Evolutionary conservation across 179 eudicot species (phyloP).

Genomic region (Vitellaria paradoxa): DNA sequence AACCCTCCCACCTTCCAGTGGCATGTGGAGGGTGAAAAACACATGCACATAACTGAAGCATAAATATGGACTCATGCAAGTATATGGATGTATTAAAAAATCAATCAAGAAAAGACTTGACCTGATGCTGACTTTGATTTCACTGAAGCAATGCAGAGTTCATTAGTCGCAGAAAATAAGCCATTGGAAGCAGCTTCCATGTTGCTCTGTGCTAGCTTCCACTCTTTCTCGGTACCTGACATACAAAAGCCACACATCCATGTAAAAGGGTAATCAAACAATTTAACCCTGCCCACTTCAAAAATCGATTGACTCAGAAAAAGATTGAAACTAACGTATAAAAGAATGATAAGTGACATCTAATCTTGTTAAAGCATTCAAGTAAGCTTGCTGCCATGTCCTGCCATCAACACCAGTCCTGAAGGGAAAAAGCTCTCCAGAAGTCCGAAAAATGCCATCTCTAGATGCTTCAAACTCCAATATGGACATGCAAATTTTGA

Average conservation of each 20-base stretch:
- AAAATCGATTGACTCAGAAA: neutral
- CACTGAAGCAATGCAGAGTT: conserved; percentile 68
- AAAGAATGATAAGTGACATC: conserved; percentile 79
- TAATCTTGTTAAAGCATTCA: conserved; percentile 69
- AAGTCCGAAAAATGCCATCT: conserved; percentile 66
- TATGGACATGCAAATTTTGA: conserved; percentile 66
- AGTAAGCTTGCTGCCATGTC: conserved; percentile 87
- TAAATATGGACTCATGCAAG: neutral
- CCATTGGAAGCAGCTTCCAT: conserved; percentile 84
- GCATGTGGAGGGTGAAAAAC: neutral
- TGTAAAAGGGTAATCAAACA: neutral
- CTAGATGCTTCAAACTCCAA: conserved; percentile 97
- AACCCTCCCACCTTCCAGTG: conserved; percentile 4
- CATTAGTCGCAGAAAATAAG: conserved; percentile 79
- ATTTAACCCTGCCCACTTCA: neutral
- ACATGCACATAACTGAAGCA: neutral
- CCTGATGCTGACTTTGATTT: conserved; percentile 94
- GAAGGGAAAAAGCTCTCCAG: conserved; percentile 55
- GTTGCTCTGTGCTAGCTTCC: conserved; percentile 75
- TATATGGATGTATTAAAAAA: neutral
- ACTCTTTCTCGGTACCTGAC: conserved; percentile 90
- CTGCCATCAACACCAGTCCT: conserved; percentile 64
- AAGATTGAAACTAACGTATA: conserved; percentile 57
- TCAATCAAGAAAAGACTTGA: conserved; percentile 17
- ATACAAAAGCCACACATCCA: conserved; percentile 17